Evolutionary conservation across 768 basidiomycete genomes (phyloP).

Genomic region (Podaxis sp.): DNA sequence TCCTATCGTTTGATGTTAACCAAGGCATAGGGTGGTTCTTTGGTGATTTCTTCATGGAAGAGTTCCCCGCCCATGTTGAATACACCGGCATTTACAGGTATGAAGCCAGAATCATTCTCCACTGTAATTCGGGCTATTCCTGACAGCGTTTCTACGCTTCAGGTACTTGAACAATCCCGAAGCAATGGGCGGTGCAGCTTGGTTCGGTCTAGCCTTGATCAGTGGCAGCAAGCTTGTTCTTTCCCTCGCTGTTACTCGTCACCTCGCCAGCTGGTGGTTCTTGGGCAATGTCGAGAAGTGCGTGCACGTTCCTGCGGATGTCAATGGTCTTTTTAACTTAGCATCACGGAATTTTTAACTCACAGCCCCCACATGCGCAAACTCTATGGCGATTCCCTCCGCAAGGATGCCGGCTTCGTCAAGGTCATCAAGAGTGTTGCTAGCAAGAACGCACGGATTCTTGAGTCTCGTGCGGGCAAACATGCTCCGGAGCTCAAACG

Average conservation of each 20-base stretch:
- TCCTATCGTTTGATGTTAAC: background rate
- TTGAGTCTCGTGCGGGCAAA: slow-evolving; percentile 75
- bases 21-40: slow-evolving; percentile 87
- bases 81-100: slow-evolving; percentile 98
- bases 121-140: background rate
- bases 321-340: slow-evolving; percentile 3
- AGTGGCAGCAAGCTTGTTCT: slow-evolving; percentile 93
- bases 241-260: slow-evolving; percentile 77
- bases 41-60: slow-evolving; percentile 95
- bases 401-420: slow-evolving; percentile 96
- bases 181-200: slow-evolving; percentile 92
- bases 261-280: slow-evolving; percentile 96
- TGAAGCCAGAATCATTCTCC: background rate
- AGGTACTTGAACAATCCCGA: slow-evolving; percentile 96
- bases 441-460: slow-evolving; percentile 71
- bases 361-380: slow-evolving; percentile 96
- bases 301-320: slow-evolving; percentile 28
- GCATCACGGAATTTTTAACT: background rate
- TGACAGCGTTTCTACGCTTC: background rate
- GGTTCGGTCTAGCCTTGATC: slow-evolving; percentile 91
- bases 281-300: slow-evolving; percentile 89
- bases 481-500: slow-evolving; percentile 83
- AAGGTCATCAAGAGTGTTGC: slow-evolving; percentile 97
- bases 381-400: slow-evolving; percentile 88
- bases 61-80: slow-evolving; percentile 85